Base-by-base conservation (phyloP, 805 yeast genomes). In the Yamadazyma insecticola region DNA sequence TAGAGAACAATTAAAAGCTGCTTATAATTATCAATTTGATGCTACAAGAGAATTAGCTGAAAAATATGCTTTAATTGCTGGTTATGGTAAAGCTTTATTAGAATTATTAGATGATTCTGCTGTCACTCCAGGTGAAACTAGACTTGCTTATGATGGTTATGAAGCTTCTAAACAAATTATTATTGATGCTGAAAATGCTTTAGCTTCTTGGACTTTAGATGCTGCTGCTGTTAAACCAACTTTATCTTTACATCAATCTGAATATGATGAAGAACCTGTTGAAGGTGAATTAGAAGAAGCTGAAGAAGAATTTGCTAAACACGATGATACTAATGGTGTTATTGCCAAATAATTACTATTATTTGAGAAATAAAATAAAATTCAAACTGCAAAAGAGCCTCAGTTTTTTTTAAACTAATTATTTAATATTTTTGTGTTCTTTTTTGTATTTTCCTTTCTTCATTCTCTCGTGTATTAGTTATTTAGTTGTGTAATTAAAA, bases 41-140 rank as follows among this genome's bases (percentile, higher is more conserved):
- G 85, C 97, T 37, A 71, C 83, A 45, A 84, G 96, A 63, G 98
- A 90, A 71, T 81, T 81, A 63, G 77, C 96, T 50, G 97, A 92
- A 74, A 92, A 92, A 72, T 75, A 85, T 49, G 97, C 97, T 32
- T 73, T 92, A 50, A 90, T 90, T 69, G 97, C 97, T 50, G 97
- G 97, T 56, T 92, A 92, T 74, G 97, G 97, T 70, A 90, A 90
- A 74, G 96, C 96, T 26, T 70, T 90, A 47, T 75, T 92, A 57
- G 97, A 92, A 74, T 78, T 90, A 56, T 76, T 90, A 60, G 97
- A 90, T 61, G 97, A 90, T 66, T 69, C 92, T 45, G 95, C 97
- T 43, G 96, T 92, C 45, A 90, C 97, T 47, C 98, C 98, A 43
- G 98, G 98, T 72, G 97, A 90, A 74, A 81, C 96, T 45, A 87